These are phyloP conservation scores for Fusarium caatingaense DNA, from an alignment of 2,329 filamentous ascomycete species.

Conservation along the genomic window DNA sequence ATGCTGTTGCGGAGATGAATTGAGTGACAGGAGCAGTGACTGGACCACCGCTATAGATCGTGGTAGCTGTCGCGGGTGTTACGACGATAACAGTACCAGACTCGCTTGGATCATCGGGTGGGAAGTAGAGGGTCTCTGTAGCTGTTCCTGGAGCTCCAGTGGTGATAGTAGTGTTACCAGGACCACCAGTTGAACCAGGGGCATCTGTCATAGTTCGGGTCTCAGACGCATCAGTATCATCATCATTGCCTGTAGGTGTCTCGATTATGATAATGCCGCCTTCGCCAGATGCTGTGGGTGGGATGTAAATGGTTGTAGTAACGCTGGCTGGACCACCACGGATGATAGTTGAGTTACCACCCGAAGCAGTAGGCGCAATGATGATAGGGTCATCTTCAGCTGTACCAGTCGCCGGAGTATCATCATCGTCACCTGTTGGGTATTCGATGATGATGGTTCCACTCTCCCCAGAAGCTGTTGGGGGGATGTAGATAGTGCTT, in stretches of 20 bases:
- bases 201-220: background rate
- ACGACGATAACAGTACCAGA: background rate
- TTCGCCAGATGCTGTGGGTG: slow-evolving; percentile 1
- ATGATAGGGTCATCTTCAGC: background rate
- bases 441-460: slow-evolving; percentile 17
- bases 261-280: slow-evolving; percentile 8
- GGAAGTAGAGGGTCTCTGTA: slow-evolving; percentile 10
- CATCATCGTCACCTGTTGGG: background rate
- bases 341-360: slow-evolving; percentile 4
- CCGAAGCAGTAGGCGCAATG: background rate
- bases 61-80: background rate
- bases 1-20: slow-evolving; percentile 6
- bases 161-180: slow-evolving; percentile 6
- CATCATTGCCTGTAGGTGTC: background rate
- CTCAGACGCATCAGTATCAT: fast-evolving
- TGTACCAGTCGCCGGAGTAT: background rate
- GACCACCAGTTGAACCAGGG: background rate
- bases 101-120: slow-evolving; percentile 6
- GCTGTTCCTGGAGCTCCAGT: slow-evolving; percentile 6
- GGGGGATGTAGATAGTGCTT: slow-evolving; percentile 1
- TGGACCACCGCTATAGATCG: slow-evolving; percentile 10
- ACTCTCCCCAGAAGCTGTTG: background rate
- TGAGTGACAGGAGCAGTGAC: slow-evolving; percentile 6
- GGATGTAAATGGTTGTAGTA: slow-evolving; percentile 3
- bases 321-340: background rate